These are phyloP conservation scores for Exophiala alcalophila DNA, from an alignment of 2,329 filamentous ascomycete genomes.

Conservation along the genomic window DNA sequence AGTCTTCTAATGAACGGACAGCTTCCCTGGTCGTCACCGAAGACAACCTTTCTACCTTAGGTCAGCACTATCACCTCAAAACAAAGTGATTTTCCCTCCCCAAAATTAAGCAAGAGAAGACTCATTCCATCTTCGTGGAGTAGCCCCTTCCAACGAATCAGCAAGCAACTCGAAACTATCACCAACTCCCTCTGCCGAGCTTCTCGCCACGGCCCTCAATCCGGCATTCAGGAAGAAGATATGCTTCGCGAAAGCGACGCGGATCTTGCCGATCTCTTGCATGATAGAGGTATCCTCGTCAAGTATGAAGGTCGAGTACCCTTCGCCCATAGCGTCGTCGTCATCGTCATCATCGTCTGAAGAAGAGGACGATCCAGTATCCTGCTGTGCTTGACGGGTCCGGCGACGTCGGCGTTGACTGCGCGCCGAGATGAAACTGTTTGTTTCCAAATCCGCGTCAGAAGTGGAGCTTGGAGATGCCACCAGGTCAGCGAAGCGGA, in stretches of 20 bases:
- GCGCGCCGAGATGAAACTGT: conserved; percentile 26
- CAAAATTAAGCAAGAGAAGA: no score
- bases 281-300: conserved; percentile 41
- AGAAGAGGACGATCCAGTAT: conserved; percentile 12
- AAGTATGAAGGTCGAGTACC: conserved; percentile 41
- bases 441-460: conserved; percentile 13
- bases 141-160: conserved; percentile 22
- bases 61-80: no score
- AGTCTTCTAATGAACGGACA: not conserved
- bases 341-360: conserved; percentile 32
- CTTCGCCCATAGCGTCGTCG: conserved; percentile 32
- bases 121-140: no score
- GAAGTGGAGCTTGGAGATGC: conserved; percentile 13
- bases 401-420: conserved; percentile 13
- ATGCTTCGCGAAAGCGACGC: conserved; percentile 61
- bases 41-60: no score
- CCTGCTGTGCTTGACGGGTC: conserved; percentile 7
- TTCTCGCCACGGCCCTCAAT: conserved; percentile 54
- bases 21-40: no score
- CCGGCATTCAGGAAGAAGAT: conserved; percentile 70
- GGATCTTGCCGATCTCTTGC: conserved; percentile 56
- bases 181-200: conserved; percentile 14
- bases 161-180: conserved; percentile 26
- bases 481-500: conserved; percentile 62
- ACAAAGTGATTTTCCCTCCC: not conserved